Conservation (phyloP, 139 green algal genomes). For the Auxenochlorella protothecoides region DNA sequence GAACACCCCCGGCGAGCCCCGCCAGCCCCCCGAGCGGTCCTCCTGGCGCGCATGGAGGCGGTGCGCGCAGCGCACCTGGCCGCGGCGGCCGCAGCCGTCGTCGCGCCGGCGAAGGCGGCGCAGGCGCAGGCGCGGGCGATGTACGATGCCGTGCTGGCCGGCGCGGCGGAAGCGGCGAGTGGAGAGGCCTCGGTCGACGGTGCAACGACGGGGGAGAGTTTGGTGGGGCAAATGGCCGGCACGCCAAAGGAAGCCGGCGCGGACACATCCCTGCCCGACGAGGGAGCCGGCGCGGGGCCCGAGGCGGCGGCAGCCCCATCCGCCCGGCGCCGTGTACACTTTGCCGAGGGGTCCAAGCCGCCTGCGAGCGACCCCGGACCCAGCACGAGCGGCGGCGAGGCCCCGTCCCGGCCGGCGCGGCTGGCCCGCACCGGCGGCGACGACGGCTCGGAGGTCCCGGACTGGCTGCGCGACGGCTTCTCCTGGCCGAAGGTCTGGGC, state of each 20-base stretch:
- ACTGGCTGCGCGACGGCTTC: constrained; percentile 12
- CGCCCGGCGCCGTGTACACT: background rate
- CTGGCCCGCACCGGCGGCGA: background rate
- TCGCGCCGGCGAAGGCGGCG: background rate
- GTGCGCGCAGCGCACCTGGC: constrained; percentile 5
- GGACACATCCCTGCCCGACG: background rate
- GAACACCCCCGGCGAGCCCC: background rate
- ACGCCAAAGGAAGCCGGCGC: background rate
- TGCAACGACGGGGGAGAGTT: background rate
- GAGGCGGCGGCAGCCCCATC: background rate
- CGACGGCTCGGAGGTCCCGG: constrained; percentile 2
- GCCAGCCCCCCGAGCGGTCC: background rate
- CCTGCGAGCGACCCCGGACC: background rate
- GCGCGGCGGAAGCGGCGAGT: background rate
- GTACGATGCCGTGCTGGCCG: background rate
- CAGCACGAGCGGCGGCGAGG: background rate
- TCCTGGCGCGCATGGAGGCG: constrained; percentile 2
- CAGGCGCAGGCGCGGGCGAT: background rate
- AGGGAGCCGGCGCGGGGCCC: background rate
- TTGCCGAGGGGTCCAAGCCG: background rate
- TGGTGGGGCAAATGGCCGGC: background rate
- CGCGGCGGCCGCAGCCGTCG: constrained; percentile 4
- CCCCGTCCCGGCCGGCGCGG: background rate
- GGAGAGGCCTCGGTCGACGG: background rate
- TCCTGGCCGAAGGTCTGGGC: constrained; percentile 16